Base-by-base conservation (phyloP, 2,329 filamentous ascomycete species). In the Monilinia fructicola region DNA sequence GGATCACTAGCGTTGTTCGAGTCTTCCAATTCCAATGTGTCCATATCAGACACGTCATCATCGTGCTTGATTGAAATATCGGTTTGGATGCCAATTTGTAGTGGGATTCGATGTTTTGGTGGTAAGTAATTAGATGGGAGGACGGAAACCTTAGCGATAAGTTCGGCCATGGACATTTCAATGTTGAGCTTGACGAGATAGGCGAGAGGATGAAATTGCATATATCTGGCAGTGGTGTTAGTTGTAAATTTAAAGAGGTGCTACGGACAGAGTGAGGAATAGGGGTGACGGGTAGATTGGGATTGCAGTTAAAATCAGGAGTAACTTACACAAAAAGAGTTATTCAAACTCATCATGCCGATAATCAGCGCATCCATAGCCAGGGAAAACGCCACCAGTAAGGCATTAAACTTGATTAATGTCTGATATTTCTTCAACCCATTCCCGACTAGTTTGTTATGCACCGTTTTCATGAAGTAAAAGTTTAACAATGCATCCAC, bases 401-500 rank as follows among this genome's bases (percentile, higher is more conserved):
- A 74, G 2, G 77, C 76, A 67, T 81, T 81, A 70, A 81, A 80
- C 28, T 73, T 73, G 1, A 80, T 76, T 3, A 80, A 72, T 0
- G 75, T 75, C 56, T 75, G 66, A 64, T 81, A 81, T 68, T 81
- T 81, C 11, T 71, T 74, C 10, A 81, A 72, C 0, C 63, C 63
- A n/a, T 65, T 65, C 5, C 53, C 53, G 2, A 81, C 74, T 2
- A 81, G 75, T 4, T 77, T 73, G 11, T 71, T 70, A 66, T 78
- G 77, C 28, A 81, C 78, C 4, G 75, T 79, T 18, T 70, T 71
- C 3, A 85, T 76, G 70, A 86, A 86, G 69, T 83, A 84, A 73
- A 77, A 80, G 67, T 85, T 86, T n/a, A 86, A 78, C 0, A 71
- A 74, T 1, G 78, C 81, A 66, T 86, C 83, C 9, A 85, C 77